Conservation (phyloP, 192 early-diverging fungal genomes). For the Polychytrium aggregatum region DNA sequence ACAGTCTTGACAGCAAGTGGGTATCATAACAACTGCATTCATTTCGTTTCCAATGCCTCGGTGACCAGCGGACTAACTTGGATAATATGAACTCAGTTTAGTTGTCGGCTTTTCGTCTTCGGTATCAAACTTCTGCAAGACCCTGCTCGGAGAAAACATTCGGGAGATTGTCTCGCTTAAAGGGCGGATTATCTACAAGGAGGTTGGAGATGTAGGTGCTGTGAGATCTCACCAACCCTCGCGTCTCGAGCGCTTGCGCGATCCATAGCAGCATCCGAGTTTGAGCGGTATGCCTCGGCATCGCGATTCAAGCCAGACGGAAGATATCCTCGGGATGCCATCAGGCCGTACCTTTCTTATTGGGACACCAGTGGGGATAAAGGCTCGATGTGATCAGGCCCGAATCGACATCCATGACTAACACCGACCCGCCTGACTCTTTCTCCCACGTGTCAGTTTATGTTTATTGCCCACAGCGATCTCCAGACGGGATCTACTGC, state of each 20-base stretch:
- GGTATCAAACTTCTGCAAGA: slow-evolving; percentile 42
- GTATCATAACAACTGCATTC: slow-evolving; percentile 1
- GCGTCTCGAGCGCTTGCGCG: no score
- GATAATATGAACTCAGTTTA: slow-evolving; percentile 13
- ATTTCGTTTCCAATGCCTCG: not conserved
- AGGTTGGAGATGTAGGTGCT: slow-evolving; percentile 38
- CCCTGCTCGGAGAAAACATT: slow-evolving; percentile 44
- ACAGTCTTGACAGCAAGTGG: slow-evolving; percentile 34
- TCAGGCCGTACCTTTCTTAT: no score
- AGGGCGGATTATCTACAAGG: slow-evolving; percentile 37
- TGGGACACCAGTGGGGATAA: no score
- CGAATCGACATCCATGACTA: no score
- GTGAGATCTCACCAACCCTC: no score
- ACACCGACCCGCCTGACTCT: no score
- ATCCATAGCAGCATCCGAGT: not conserved
- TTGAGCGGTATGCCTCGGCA: not conserved
- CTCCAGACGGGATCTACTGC: slow-evolving; percentile 27
- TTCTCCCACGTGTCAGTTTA: slow-evolving; percentile 31
- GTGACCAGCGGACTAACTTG: not conserved
- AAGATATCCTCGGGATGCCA: slow-evolving; percentile 13
- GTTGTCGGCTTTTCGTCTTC: slow-evolving; percentile 53
- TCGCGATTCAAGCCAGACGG: not conserved
- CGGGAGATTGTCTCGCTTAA: slow-evolving; percentile 36
- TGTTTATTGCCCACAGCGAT: slow-evolving; percentile 44
- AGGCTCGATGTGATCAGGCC: no score